Evolutionary conservation across 2,329 filamentous ascomycete species (phyloP).

Genomic region (Aspergillus ibericus): DNA sequence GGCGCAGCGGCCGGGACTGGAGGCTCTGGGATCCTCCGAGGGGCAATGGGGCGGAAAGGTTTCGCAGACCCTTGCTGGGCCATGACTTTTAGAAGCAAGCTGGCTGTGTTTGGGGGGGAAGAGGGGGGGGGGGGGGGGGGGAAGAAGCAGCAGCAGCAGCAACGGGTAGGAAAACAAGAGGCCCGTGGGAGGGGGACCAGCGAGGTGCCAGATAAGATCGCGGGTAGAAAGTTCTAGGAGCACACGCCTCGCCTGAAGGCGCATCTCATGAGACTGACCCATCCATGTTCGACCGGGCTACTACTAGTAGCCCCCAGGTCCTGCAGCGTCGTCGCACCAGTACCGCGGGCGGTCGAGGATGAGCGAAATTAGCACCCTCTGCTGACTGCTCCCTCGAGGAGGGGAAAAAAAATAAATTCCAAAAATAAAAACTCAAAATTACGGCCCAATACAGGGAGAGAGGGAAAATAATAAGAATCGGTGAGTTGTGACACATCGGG

Average conservation of each 20-base stretch:
- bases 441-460: slow-evolving; percentile 1
- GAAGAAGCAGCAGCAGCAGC: neutral
- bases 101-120: neutral
- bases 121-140: neutral
- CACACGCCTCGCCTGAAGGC: slow-evolving; percentile 14
- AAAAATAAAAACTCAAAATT: slow-evolving; percentile 3
- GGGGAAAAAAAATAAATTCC: neutral
- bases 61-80: slow-evolving; percentile 25
- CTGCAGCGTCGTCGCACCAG: neutral
- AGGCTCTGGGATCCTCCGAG: slow-evolving; percentile 24
- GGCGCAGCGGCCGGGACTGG: slow-evolving; percentile 17
- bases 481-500: neutral
- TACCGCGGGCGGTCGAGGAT: neutral
- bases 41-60: slow-evolving; percentile 34
- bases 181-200: neutral
- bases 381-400: neutral
- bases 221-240: neutral
- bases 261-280: slow-evolving; percentile 10
- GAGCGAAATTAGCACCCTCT: neutral
- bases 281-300: slow-evolving; percentile 14
- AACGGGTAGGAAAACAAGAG: neutral
- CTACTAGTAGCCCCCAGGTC: neutral
- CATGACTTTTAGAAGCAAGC: slow-evolving; percentile 23
- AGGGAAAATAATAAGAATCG: slow-evolving; percentile 6
- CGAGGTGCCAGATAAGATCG: slow-evolving; percentile 2